Percentiles rank a stretch among this genome's conserved stretches.
These are phyloP conservation scores for Arachnomyces sp. DNA, from an alignment of 2,329 filamentous ascomycete genomes.

Conservation along the genomic window DNA sequence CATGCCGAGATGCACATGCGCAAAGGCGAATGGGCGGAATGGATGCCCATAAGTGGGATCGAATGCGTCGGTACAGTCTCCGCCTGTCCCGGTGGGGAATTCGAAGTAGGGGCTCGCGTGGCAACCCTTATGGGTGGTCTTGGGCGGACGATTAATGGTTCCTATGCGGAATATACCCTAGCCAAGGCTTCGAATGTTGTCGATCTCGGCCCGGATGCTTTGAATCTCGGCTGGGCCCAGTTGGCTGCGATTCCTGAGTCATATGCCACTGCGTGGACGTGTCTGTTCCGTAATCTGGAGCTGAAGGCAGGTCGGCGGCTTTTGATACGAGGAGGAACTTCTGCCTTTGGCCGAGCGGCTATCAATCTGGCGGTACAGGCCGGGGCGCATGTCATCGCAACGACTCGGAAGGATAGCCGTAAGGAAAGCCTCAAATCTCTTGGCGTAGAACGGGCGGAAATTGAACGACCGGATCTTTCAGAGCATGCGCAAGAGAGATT, in stretches of 20 bases:
- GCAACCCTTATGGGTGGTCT: conserved; percentile 38
- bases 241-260: conserved; percentile 36
- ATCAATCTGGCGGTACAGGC: conserved; percentile 29
- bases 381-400: conserved; percentile 33
- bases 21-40: conserved; percentile 27
- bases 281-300: conserved; percentile 31
- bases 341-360: conserved; percentile 35
- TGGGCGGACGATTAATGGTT: conserved; percentile 31
- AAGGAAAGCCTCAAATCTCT: conserved; percentile 21
- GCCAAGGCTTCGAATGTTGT: conserved; percentile 30
- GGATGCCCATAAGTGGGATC: conserved; percentile 19
- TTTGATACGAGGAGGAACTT: conserved; percentile 36
- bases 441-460: conserved; percentile 20
- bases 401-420: conserved; percentile 27
- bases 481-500: conserved; percentile 20
- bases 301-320: conserved; percentile 27
- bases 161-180: conserved; percentile 34
- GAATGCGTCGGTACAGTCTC: conserved; percentile 38
- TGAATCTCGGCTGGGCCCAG: conserved; percentile 28
- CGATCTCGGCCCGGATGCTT: conserved; percentile 13
- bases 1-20: conserved; percentile 42
- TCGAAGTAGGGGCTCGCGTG: conserved; percentile 27
- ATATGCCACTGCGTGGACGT: conserved; percentile 35
- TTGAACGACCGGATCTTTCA: conserved; percentile 19
- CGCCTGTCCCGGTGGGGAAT: conserved; percentile 27